These are phyloP conservation scores for Mariannaea sp. DNA, from an alignment of 2,329 filamentous ascomycete genomes.

Conservation along the genomic window DNA sequence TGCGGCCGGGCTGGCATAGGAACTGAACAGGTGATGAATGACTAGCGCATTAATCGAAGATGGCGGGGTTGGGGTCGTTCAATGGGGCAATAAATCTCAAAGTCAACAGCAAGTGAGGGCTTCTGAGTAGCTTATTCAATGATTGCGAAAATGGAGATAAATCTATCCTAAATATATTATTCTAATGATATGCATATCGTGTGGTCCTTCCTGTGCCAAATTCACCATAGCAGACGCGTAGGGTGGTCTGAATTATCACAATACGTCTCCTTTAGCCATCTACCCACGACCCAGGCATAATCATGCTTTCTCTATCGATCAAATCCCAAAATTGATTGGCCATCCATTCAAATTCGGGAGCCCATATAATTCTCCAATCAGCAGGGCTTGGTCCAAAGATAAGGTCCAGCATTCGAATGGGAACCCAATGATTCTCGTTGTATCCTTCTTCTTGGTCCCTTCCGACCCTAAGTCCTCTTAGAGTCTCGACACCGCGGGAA, in stretches of 20 bases:
- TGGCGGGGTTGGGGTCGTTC: too few species aligned
- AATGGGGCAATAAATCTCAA: too few species aligned
- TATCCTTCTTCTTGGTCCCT: not conserved
- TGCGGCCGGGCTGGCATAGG: too few species aligned
- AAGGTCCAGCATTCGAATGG: slow-evolving; percentile 30
- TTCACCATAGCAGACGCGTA: too few species aligned
- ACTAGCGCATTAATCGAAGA: too few species aligned
- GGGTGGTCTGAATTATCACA: not conserved
- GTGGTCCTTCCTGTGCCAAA: too few species aligned
- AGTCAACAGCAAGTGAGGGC: too few species aligned
- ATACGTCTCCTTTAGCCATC: slow-evolving; percentile 18
- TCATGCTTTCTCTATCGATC: slow-evolving; percentile 14
- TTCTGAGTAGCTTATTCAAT: too few species aligned
- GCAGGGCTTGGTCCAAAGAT: slow-evolving; percentile 7
- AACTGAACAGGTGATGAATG: too few species aligned
- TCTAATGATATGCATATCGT: too few species aligned
- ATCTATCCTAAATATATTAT: too few species aligned
- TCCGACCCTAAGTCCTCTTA: not conserved
- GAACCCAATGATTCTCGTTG: slow-evolving; percentile 28
- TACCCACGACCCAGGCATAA: slow-evolving; percentile 38
- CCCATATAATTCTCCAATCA: slow-evolving; percentile 37
- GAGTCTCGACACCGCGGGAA: accelerated
- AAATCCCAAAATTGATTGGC: slow-evolving; percentile 36
- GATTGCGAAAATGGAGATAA: too few species aligned
- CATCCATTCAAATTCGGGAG: slow-evolving; percentile 34